These are phyloP conservation scores for Cryptococcus sp. DNA, from an alignment of 1,284 basidiomycete genomes.

Conservation along the genomic window DNA sequence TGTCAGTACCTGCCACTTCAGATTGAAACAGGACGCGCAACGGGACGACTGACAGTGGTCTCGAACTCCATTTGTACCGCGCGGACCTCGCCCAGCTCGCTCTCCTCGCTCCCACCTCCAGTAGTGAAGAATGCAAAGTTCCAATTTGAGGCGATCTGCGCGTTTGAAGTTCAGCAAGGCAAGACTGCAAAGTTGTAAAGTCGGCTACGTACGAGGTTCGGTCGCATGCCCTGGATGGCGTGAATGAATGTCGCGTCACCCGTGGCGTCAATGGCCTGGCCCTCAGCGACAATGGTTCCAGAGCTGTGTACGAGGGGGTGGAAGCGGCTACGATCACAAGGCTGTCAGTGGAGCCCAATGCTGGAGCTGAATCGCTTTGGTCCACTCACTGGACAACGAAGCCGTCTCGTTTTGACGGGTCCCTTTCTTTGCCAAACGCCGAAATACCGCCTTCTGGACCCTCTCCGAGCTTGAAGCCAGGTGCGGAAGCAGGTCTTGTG, in stretches of 20 bases:
- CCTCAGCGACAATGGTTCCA: conserved; percentile 74
- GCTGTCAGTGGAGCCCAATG: conserved; percentile 1
- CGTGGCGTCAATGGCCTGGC: conserved; percentile 65
- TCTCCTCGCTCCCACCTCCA: conserved; percentile 59
- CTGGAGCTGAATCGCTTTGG: background rate
- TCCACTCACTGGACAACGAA: conserved; percentile 71
- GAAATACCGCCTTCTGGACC: conserved; percentile 86
- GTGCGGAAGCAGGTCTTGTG: conserved; percentile 66
- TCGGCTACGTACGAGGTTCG: conserved; percentile 66
- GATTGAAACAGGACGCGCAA: background rate
- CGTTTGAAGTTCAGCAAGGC: conserved; percentile 1
- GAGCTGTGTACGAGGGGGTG: conserved; percentile 72
- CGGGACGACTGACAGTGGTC: conserved; percentile 60
- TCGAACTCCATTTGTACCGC: conserved; percentile 97
- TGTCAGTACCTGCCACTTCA: background rate
- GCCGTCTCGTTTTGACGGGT: conserved; percentile 66
- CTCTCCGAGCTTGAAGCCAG: conserved; percentile 90
- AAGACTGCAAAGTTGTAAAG: background rate
- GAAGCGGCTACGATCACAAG: conserved; percentile 62
- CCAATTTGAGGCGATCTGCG: conserved; percentile 78
- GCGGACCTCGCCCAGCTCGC: conserved; percentile 68
- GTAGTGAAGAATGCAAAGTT: conserved; percentile 88
- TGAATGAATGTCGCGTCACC: conserved; percentile 92
- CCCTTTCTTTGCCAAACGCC: conserved; percentile 75
- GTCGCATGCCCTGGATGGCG: conserved; percentile 98